Evolutionary conservation across 2,329 filamentous ascomycete genomes (phyloP).

Genomic region (Diplodia intermedia): DNA sequence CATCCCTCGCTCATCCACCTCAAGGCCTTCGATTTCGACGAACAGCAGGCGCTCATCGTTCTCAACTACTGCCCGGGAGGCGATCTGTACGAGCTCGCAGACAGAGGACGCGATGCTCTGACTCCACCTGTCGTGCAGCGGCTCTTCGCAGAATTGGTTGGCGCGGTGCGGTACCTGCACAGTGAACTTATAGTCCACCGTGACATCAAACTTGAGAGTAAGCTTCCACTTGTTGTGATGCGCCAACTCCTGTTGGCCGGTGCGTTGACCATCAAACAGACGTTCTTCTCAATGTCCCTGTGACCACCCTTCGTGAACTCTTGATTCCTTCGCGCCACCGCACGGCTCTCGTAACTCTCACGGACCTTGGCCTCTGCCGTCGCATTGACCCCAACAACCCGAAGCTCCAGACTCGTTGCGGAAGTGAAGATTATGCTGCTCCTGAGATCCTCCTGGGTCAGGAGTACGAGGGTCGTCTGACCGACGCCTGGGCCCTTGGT

Average conservation of each 20-base stretch:
- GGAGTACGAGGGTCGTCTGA: slow-evolving; percentile 88
- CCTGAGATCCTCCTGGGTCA: slow-evolving; percentile 96
- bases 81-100: slow-evolving; percentile 92
- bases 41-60: slow-evolving; percentile 81
- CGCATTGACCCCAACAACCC: slow-evolving; percentile 81
- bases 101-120: slow-evolving; percentile 71
- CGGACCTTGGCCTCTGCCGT: slow-evolving; percentile 88
- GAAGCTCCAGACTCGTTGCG: slow-evolving; percentile 90
- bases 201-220: slow-evolving; percentile 98
- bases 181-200: slow-evolving; percentile 86
- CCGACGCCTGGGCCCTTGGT: slow-evolving; percentile 93
- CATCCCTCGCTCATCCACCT: slow-evolving; percentile 91
- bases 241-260: slow-evolving; percentile 34
- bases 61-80: slow-evolving; percentile 92
- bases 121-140: slow-evolving; percentile 74
- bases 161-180: slow-evolving; percentile 86
- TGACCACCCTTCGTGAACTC: slow-evolving; percentile 67
- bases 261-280: slow-evolving; percentile 62
- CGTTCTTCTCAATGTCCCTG: slow-evolving; percentile 85
- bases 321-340: slow-evolving; percentile 78
- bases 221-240: slow-evolving; percentile 48
- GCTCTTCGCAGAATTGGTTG: slow-evolving; percentile 88
- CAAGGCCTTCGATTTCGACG: slow-evolving; percentile 88
- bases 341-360: slow-evolving; percentile 83
- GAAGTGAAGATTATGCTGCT: slow-evolving; percentile 95